Base-by-base conservation (phyloP, 331 rosid genomes). In the Arachis monticola region DNA sequence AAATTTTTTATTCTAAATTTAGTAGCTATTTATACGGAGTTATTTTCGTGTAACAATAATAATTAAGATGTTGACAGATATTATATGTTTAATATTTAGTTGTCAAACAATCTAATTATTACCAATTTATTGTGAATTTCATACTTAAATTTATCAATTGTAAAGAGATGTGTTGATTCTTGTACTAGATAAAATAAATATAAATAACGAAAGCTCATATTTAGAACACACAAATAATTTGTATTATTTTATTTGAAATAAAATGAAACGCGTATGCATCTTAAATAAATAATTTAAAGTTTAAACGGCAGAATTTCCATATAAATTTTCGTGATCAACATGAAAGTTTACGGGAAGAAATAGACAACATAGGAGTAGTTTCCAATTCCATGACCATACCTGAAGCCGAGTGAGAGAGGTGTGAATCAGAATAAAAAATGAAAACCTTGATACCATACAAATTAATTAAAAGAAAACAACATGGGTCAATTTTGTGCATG, bases 401-500 rank as follows among this genome's bases (percentile, higher is more conserved):
- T 65, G 31, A 58, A 58, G 2, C 22, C 63, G 3, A 42, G 53
- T 59, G 59, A 32, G 8, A 22, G 27, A 57, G 58, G 53, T 46
- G 55, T 13, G 77, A 13, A 63, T 32, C 8, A 40, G 8, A 45
- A 45, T 27, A 45, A n/a, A n/a, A 62, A n/a, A 38, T n/a, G 35
- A 69, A 35, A 35, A 42, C 7, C 1, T 52, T 13, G 38, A 35
- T 11, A 9, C 61, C 69, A 38, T 35, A n/a, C 27, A 62, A 41
- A 45, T 17, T 17, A 12, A 35, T 35, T 35, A 35, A 35, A 35
- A 4, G 31, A 6, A 70, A 57, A 2, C 0, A 10, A 3, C 0
- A 10, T 5, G 12, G 44, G 66, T 74, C 62, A 67, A 67, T 7
- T 6, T 2, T 17, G 59, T 69, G 40, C 8, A 75, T 60, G 59